Percentiles rank a stretch among this genome's conserved stretches.
Conservation (phyloP, 441 rosid genomes). For the Arabidopsis hybrid region DNA sequence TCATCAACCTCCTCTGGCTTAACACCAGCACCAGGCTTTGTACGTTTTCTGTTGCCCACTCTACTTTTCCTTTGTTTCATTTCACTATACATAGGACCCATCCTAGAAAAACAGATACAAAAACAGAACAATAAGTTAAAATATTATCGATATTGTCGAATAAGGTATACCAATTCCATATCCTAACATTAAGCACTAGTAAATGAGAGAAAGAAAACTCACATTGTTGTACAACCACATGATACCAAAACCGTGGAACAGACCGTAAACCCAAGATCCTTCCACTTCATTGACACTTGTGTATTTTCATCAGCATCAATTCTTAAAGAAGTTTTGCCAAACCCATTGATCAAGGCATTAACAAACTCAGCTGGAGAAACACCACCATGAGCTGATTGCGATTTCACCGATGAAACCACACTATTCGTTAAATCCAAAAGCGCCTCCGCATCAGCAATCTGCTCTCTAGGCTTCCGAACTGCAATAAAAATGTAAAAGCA, state of each 20-base stretch:
- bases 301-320: conserved; percentile 42
- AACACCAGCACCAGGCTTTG: conserved; percentile 51
- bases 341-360: conserved; percentile 54
- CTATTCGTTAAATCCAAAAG: conserved; percentile 62
- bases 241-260: conserved; percentile 49
- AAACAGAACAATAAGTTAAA: neutral
- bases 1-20: conserved; percentile 71
- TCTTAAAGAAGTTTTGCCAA: conserved; percentile 48
- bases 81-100: conserved; percentile 69
- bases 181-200: neutral
- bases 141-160: neutral
- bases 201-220: conserved; percentile 35
- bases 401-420: conserved; percentile 67
- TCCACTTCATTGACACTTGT: conserved; percentile 57
- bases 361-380: conserved; percentile 68
- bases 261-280: conserved; percentile 54
- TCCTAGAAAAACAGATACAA: conserved; percentile 42
- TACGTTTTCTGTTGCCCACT: conserved; percentile 41
- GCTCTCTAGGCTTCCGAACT: conserved; percentile 91
- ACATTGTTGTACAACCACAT: conserved; percentile 60
- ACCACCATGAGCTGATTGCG: conserved; percentile 65
- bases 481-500: conserved; percentile 10
- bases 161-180: neutral
- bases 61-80: conserved; percentile 56
- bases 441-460: conserved; percentile 86